Base-by-base conservation (phyloP, 305 asterid species). In the Fraxinus platypoda region DNA sequence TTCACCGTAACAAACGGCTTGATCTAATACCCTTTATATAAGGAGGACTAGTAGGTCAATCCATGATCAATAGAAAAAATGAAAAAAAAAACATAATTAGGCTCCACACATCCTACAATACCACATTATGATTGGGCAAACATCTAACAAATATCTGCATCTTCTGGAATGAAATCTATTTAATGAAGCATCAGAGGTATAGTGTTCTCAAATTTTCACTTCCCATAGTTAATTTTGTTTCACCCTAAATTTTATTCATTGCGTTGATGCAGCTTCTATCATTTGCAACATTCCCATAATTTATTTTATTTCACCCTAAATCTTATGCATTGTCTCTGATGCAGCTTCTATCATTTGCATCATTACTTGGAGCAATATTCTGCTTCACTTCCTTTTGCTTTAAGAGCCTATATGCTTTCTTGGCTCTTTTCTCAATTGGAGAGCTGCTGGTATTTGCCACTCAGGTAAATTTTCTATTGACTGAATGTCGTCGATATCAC, bases 321-420 rank as follows among this genome's bases (percentile, higher is more conserved):
- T 9, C 34, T 3, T 26, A 11, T 72, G 23, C 62, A 74, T 81
- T 21, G 62, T 78, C 43, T 78, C 86, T 12, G 62, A 26, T 82
- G 91, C 89, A 95, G 98, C 95, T 95, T 88, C 93, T 95, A 54
- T 88, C 99, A 19, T 81, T 85, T n/a, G 92, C 97, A 19, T 91
- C 95, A 75, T 86, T 94, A 6, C 7, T 82, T n/a, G 99, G 98
- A 78, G 99, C 94, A 13, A 83, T 80, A 79, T 94, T 92, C 86
- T 95, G 98, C 92, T 94, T 95, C 88, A 89, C 91, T 71, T 95
- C 98, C 77, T 95, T 94, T 83, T 95, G 98, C 88, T 90, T 92
- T 30, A 90, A 91, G 87, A 91, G 90, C 92, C 86, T 94, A 35
- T 91, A 90, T 79, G 93, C 78, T 38, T 94, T 87, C 88, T 83